Conservation (phyloP, 805 yeast species). For the Ogataea corticis region DNA sequence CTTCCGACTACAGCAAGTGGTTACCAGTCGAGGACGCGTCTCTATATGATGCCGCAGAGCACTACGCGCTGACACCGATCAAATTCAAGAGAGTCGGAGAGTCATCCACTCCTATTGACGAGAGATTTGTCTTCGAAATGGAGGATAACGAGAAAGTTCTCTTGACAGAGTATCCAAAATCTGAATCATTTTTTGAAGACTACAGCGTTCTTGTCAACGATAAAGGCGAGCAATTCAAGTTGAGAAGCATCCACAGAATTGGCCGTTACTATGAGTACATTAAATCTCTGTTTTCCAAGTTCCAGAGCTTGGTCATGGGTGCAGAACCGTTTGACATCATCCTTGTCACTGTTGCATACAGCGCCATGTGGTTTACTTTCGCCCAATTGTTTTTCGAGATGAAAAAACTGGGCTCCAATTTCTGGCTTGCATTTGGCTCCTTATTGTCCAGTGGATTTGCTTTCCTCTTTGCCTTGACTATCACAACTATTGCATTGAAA, state of each 20-base stretch:
- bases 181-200: constrained; percentile 25
- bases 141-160: constrained; percentile 44
- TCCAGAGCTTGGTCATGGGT: constrained; percentile 52
- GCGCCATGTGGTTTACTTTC: constrained; percentile 86
- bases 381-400: constrained; percentile 72
- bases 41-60: constrained; percentile 42
- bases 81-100: constrained; percentile 51
- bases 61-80: constrained; percentile 53
- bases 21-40: constrained; percentile 43
- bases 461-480: constrained; percentile 72
- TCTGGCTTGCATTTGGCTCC: constrained; percentile 84
- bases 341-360: constrained; percentile 75
- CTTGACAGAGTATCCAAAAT: constrained; percentile 31
- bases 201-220: constrained; percentile 20
- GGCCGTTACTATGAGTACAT: constrained; percentile 57
- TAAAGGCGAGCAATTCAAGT: constrained; percentile 60
- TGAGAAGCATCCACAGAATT: constrained; percentile 56
- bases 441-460: constrained; percentile 80
- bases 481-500: constrained; percentile 56
- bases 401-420: constrained; percentile 75
- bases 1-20: constrained; percentile 47
- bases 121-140: constrained; percentile 40
- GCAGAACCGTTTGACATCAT: constrained; percentile 87
- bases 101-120: constrained; percentile 42
- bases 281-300: constrained; percentile 39